Evolutionary conservation across 148 eudicot genomes (phyloP).

Genomic region (Vaccinium corymbosum): DNA sequence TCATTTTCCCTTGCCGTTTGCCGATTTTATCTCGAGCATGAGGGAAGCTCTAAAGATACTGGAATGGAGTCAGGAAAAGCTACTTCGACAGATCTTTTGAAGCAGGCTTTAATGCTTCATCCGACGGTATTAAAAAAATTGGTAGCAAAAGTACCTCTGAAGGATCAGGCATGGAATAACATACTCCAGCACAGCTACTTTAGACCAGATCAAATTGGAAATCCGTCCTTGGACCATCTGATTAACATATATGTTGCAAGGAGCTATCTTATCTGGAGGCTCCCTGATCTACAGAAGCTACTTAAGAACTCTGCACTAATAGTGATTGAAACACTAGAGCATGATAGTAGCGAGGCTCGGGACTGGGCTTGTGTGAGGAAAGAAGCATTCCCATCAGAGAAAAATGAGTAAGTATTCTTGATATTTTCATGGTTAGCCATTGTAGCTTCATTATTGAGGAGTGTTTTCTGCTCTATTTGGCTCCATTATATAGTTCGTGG

Average conservation of each 20-base stretch:
- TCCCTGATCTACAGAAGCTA: conserved; percentile 83
- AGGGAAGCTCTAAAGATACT: conserved; percentile 25
- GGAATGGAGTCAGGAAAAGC: conserved; percentile 37
- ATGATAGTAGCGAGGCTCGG: conserved; percentile 50
- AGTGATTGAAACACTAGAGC: conserved; percentile 56
- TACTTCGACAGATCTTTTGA: conserved; percentile 69
- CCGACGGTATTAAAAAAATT: conserved; percentile 74
- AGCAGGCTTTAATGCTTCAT: conserved; percentile 95
- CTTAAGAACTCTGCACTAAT: conserved; percentile 63
- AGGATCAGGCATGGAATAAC: conserved; percentile 66
- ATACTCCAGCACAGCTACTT: conserved; percentile 56
- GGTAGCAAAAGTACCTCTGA: conserved; percentile 80
- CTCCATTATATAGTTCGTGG: not conserved
- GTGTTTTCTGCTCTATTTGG: conserved; percentile 7
- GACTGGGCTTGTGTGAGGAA: conserved; percentile 93
- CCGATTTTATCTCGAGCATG: conserved; percentile 69
- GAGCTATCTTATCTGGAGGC: conserved; percentile 91
- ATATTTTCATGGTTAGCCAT: not conserved
- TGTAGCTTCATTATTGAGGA: not conserved
- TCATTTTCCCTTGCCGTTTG: conserved; percentile 84
- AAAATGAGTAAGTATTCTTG: conserved; percentile 69
- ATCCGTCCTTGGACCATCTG: conserved; percentile 78
- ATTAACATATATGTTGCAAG: conserved; percentile 79
- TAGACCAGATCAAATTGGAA: conserved; percentile 53
- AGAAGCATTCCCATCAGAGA: conserved; percentile 82